Conservation (phyloP, 116 monocot genomes). For the Papilionanthe hybrid region DNA sequence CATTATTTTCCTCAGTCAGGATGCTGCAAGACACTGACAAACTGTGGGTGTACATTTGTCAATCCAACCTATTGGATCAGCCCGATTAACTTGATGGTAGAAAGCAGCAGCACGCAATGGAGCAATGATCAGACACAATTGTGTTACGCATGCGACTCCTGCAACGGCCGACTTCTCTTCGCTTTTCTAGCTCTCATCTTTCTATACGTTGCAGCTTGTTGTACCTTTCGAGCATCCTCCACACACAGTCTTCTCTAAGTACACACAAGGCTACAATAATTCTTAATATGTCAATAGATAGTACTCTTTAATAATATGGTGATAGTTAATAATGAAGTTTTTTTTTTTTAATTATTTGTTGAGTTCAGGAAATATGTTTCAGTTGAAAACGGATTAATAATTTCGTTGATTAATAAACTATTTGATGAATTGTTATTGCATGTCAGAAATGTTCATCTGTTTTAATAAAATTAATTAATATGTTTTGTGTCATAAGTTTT, state of each 20-base stretch:
- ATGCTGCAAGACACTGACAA: conserved; percentile 79
- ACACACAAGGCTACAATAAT: conserved; percentile 48
- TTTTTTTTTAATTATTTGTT: too few species aligned
- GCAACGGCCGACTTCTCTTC: conserved; percentile 66
- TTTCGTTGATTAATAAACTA: too few species aligned
- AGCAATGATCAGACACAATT: conserved; percentile 55
- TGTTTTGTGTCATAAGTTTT: too few species aligned
- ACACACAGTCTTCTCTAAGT: conserved; percentile 62
- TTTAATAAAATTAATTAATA: too few species aligned
- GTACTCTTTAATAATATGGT: too few species aligned
- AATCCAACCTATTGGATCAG: conserved; percentile 72
- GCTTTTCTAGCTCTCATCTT: conserved; percentile 37
- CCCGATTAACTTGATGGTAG: conserved; percentile 34
- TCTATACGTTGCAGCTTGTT: conserved; percentile 52
- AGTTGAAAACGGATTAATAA: too few species aligned
- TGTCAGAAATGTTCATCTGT: too few species aligned
- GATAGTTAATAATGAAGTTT: too few species aligned
- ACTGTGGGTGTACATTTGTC: conserved; percentile 70
- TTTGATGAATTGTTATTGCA: too few species aligned
- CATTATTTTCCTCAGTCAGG: conserved; percentile 38
- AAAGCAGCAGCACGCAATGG: conserved; percentile 57
- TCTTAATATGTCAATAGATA: background rate
- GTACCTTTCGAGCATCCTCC: conserved; percentile 49
- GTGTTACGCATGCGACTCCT: conserved; percentile 73
- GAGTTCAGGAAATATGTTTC: too few species aligned